Evolutionary conservation across 2,329 filamentous ascomycete species (phyloP), one percentile per base, ranked within the genome.

Genomic region (Calonectria pseudoreteaudii): DNA sequence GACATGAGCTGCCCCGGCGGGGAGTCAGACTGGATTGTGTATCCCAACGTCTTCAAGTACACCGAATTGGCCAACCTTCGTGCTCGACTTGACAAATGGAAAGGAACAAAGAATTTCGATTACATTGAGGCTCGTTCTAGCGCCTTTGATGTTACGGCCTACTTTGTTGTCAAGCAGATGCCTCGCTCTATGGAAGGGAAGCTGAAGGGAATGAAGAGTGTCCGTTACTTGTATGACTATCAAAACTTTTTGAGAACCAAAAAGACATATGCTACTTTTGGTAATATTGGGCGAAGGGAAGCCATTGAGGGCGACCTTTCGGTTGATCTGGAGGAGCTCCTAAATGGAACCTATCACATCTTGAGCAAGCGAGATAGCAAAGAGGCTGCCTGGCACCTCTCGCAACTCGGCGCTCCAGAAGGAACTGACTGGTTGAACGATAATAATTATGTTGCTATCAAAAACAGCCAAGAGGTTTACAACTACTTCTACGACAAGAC

Each of bases 171-270:
- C 28, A 49, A 50, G 28, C 64, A 66, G 30, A 66, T 66, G 64
- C 64, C 64, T 34, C 41, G 28, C 44, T 66, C 64, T 23, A 52
- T 66, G 44, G 30, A 52, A 36, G n/a, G 26, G 14, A 66, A 66
- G 64, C 31, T 66, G 28, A 36, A 66, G 30, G 64, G 64, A 8
- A 66, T 66, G 64, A 66, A 6, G 13, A 49, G 14, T 3, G 64
- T 66, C 6, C 64, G 64, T 6, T 66, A 66, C 31, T 26, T 66
- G 44, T 66, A 66, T 36, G 64, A 66, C 44, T 66, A 66, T 31
- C 44, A 52, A n/a, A 66, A 66, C 44, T 66, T 52, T 34, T 36
- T 66, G 31, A 49, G 64, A 23, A 66, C 64, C 47, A 66, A 52
- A 20, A 50, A 66, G 31, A 52, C 64, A 1, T 66, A 36, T 34